Evolutionary conservation across 2,329 filamentous ascomycete species (phyloP).

Genomic region (Pseudogymnoascus sp.): DNA sequence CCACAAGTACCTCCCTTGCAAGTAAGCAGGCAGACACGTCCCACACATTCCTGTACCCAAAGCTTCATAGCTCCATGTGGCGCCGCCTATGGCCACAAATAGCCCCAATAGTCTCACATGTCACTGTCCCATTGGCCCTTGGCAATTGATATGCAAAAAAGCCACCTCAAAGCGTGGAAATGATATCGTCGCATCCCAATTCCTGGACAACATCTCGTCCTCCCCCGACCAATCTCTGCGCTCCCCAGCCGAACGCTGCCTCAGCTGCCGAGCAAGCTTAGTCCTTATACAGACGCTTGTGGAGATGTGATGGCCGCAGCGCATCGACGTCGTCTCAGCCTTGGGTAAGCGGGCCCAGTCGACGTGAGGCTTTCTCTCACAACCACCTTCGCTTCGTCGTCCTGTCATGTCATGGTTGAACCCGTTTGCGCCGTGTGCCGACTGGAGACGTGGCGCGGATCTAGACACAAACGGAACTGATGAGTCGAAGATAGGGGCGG

Average conservation of each 20-base stretch:
- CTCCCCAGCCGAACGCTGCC: conserved; percentile 3
- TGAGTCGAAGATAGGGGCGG: conserved; percentile 1
- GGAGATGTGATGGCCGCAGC: neutral
- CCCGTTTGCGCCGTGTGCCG: neutral
- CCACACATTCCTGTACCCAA: neutral
- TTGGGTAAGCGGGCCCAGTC: neutral
- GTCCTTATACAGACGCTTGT: neutral
- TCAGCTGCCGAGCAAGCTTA: conserved; percentile 1
- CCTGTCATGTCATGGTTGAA: conserved; percentile 3
- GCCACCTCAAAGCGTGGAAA: conserved; percentile 4
- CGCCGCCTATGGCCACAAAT: neutral
- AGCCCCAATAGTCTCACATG: neutral
- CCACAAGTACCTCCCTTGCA: neutral
- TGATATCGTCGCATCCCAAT: neutral
- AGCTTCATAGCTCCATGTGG: conserved; percentile 1
- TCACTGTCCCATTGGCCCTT: neutral
- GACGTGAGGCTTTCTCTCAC: neutral
- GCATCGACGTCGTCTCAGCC: neutral
- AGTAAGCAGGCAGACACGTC: conserved; percentile 4
- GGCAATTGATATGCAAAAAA: neutral
- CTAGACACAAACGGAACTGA: neutral
- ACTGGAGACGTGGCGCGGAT: neutral
- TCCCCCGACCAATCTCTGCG: neutral
- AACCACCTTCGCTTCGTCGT: neutral
- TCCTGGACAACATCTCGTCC: neutral